Evolutionary conservation across 2,329 filamentous ascomycete genomes (phyloP).

Genomic region (Drechslerella dactyloides): DNA sequence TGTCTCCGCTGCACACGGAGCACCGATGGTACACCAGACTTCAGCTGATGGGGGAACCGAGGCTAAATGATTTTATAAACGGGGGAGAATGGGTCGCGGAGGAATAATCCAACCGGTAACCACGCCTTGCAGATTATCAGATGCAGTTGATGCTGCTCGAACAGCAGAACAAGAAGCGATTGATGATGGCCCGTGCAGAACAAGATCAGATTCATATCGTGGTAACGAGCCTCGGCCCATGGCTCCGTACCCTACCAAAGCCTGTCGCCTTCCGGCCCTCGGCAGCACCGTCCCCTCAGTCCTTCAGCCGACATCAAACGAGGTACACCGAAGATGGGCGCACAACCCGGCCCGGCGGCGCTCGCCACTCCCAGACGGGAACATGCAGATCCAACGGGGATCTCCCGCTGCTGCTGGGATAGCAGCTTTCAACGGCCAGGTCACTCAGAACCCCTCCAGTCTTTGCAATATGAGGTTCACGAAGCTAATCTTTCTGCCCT

Average conservation of each 20-base stretch:
- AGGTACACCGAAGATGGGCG: conserved; percentile 76
- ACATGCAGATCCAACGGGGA: conserved; percentile 69
- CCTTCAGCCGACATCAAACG: conserved; percentile 71
- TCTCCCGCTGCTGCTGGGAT: conserved; percentile 62
- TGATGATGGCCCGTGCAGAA: conserved; percentile 80
- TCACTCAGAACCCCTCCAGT: conserved; percentile 57
- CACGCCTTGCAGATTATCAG: conserved; percentile 86
- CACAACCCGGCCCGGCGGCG: conserved; percentile 81
- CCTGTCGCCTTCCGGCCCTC: conserved; percentile 66
- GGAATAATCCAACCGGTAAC: conserved; percentile 69
- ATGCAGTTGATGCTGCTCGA: conserved; percentile 88
- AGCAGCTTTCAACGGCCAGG: conserved; percentile 59
- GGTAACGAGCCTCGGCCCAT: conserved; percentile 64
- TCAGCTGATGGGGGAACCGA: conserved; percentile 66
- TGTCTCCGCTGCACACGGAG: conserved; percentile 72
- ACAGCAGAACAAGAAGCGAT: conserved; percentile 84
- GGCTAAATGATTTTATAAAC: conserved; percentile 55
- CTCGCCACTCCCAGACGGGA: conserved; percentile 73
- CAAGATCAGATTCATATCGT: conserved; percentile 71
- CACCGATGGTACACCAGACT: conserved; percentile 79
- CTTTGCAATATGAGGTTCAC: conserved; percentile 12
- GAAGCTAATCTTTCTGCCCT: conserved; percentile 33
- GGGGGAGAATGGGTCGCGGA: conserved; percentile 55
- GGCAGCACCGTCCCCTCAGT: conserved; percentile 71
- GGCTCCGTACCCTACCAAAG: conserved; percentile 61